Base-by-base conservation (phyloP, 441 rosid genomes). In the Oxalis stricta region DNA sequence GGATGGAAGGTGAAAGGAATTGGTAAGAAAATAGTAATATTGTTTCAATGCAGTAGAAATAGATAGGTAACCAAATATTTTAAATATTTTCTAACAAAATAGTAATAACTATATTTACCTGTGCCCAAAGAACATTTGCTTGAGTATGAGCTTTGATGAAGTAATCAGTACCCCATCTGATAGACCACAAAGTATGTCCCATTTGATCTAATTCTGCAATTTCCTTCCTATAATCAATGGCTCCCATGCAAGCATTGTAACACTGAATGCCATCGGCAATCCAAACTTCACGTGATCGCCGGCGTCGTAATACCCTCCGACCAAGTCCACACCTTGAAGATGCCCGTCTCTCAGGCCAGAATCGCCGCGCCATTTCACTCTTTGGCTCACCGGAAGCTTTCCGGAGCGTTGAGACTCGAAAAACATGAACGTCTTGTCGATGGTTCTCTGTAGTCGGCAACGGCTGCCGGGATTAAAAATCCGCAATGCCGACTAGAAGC, bases 201-300 rank as follows among this genome's bases (percentile, higher is more conserved):
- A 81, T 75, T 52, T 81, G 85, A 63, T 77, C 55, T n/a, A 59
- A 36, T 16, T 53, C 52, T 5, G 70, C 55, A 45, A 88, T 64
- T 28, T 84, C 82, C 38, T 71, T 75, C 29, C 69, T 52, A 67
- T 69, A 66, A 45, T 84, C 89, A 32, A 77, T 47, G 1, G 78
- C 73, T 19, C 89, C 97, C 93, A 84, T 0, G 93, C 75, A 38
- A 87, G 66, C 87, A 82, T 79, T 21, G 95, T 84, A 33, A 75
- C 71, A 16, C 55, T 64, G 23, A 67, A 88, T 2, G 95, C 97
- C 87, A 84, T 77, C 35, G 95, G 97, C 47, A 88, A 55, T 26
- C 97, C 93, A 40, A 84, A 88, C 66, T 88, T 88, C 47, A 88
- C 95, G 56, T 84, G 84, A 41, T 88, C 95, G 38, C 95, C 97